Conservation (phyloP, 495 filamentous ascomycete genomes). For the Lindgomyces ingoldianus region DNA sequence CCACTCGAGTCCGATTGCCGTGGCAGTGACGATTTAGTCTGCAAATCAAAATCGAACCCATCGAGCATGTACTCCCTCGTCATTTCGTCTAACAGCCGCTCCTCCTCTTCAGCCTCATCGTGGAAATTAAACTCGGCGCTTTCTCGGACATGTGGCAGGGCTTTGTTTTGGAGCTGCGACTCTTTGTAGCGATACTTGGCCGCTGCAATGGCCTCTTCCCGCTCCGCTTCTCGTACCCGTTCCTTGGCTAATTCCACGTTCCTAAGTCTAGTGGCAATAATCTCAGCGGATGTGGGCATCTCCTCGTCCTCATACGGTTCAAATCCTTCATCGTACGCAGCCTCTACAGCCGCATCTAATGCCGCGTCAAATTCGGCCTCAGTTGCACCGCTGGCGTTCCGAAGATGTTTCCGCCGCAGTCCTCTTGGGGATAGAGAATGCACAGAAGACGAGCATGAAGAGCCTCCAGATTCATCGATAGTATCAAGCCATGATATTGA, state of each 20-base stretch:
- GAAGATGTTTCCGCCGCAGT: conserved; percentile 65
- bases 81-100: conserved; percentile 90
- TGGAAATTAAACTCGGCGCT: conserved; percentile 52
- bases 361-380: conserved; percentile 95
- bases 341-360: conserved; percentile 92
- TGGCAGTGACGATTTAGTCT: conserved; percentile 74
- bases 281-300: conserved; percentile 17
- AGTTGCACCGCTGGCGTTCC: conserved; percentile 69
- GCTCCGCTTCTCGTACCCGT: conserved; percentile 73
- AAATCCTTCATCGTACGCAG: conserved; percentile 90
- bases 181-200: conserved; percentile 56
- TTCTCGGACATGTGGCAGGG: conserved; percentile 43
- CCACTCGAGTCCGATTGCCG: conserved; percentile 88
- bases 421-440: conserved; percentile 76
- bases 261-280: conserved; percentile 40
- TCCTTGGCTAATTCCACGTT: conserved; percentile 79
- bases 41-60: conserved; percentile 77
- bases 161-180: conserved; percentile 46
- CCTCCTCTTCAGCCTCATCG: conserved; percentile 87
- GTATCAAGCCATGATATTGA: conserved; percentile 94
- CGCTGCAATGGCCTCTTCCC: conserved; percentile 62
- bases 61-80: conserved; percentile 84
- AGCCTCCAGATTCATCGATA: conserved; percentile 91
- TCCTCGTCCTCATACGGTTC: conserved; percentile 65
- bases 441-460: conserved; percentile 70